A percentile compares a stretch with the other conserved stretches of the same genome.
phyloP scores from a whole-genome alignment of 345 rosid species.

The Gossypium australe region DNA sequence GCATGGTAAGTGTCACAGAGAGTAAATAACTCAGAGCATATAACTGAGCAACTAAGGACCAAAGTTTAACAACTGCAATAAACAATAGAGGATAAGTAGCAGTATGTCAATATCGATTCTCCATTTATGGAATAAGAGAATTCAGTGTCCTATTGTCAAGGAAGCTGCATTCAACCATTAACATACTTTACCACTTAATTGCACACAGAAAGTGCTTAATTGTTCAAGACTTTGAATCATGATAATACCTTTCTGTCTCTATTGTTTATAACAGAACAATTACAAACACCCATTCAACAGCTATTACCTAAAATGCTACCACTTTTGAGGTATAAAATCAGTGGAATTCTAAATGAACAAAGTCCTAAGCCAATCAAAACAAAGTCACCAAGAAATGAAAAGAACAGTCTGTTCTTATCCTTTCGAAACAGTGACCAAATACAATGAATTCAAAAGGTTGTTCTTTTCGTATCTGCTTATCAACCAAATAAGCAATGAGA shows the following conservation, averaged over 20 bases:
- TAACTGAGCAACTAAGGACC: neutral
- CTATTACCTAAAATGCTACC: neutral
- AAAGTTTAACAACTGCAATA: neutral
- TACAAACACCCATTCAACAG: neutral
- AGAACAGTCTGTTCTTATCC: neutral
- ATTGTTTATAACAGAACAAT: neutral
- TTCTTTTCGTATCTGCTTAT: neutral
- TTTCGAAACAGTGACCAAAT: neutral
- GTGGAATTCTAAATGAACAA: neutral
- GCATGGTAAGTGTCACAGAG: neutral
- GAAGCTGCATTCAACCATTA: neutral
- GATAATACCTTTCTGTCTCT: neutral
- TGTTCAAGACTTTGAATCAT: neutral
- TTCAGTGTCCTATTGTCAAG: neutral
- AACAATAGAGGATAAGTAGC: too few relatives aligned
- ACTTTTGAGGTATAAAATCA: neutral
- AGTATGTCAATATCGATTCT: neutral
- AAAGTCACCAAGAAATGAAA: too few relatives aligned
- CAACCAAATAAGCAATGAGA: neutral
- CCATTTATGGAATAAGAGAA: neutral
- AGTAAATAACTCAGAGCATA: neutral
- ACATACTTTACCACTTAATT: neutral
- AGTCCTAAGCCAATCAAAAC: neutral
- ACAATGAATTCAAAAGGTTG: neutral
- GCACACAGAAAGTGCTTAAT: neutral